These are phyloP conservation scores for Backusella parvicylindrica DNA, from an alignment of 192 early-diverging fungal genomes.

Conservation along the genomic window DNA sequence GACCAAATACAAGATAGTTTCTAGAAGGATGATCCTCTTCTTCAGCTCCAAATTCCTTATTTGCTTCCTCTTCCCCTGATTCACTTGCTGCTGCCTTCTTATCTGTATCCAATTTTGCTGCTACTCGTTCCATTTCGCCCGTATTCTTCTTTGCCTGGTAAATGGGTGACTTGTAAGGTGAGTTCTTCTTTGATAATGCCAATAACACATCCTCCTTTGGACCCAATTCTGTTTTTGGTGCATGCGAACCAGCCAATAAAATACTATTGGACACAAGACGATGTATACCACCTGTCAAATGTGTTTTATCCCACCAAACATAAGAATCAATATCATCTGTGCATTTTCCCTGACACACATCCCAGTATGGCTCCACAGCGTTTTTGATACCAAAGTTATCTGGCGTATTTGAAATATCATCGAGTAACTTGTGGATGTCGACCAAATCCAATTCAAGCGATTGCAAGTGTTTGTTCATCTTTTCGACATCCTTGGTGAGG, in stretches of 20 bases:
- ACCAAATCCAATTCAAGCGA: slow-evolving; percentile 19
- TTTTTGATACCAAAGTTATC: slow-evolving; percentile 27
- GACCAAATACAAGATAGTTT: slow-evolving; percentile 5
- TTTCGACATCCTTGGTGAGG: slow-evolving; percentile 3
- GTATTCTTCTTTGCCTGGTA: slow-evolving; percentile 9
- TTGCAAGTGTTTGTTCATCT: slow-evolving; percentile 12
- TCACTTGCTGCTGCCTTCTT: background rate
- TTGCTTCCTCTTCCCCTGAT: background rate
- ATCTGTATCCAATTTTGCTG: background rate
- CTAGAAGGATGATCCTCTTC: background rate
- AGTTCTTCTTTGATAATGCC: background rate
- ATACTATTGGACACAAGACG: slow-evolving; percentile 28
- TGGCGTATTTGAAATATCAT: slow-evolving; percentile 19
- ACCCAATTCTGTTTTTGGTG: background rate
- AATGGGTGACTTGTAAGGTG: background rate
- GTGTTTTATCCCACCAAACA: slow-evolving; percentile 36
- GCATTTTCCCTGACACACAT: slow-evolving; percentile 29
- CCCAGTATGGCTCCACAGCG: slow-evolving; percentile 23
- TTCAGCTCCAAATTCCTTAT: background rate
- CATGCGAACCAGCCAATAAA: slow-evolving; percentile 15
- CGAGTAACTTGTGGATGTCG: slow-evolving; percentile 14
- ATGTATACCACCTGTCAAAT: slow-evolving; percentile 35
- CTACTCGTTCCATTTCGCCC: background rate
- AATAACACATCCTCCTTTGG: background rate
- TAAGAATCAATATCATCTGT: slow-evolving; percentile 21